A percentile compares a stretch with the other conserved stretches of the same genome.
Conservation (phyloP, 2,329 filamentous ascomycete genomes). For the Ceratocystis smalleyi region DNA sequence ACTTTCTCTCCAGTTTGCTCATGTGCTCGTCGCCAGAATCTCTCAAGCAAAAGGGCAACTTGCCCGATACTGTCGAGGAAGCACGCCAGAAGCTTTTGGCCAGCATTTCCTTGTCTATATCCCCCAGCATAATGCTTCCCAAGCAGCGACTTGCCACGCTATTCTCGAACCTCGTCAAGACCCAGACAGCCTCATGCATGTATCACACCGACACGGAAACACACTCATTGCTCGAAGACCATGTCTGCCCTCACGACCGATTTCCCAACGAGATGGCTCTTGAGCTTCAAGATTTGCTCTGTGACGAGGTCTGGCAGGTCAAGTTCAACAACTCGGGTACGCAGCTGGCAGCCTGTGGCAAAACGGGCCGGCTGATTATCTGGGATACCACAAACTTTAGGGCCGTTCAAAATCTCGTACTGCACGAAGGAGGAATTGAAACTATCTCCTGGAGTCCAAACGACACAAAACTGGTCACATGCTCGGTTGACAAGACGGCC, state of each 20-base stretch:
- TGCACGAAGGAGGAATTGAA: slow-evolving; percentile 56
- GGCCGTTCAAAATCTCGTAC: slow-evolving; percentile 42
- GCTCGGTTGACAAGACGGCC: slow-evolving; percentile 57
- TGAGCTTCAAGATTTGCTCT: slow-evolving; percentile 52
- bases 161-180: slow-evolving; percentile 67
- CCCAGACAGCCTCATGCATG: slow-evolving; percentile 66
- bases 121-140: slow-evolving; percentile 91
- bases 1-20: slow-evolving; percentile 68
- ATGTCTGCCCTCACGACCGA: slow-evolving; percentile 60
- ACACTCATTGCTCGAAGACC: slow-evolving; percentile 79
- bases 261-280: slow-evolving; percentile 61
- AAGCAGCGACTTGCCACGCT: slow-evolving; percentile 73
- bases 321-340: slow-evolving; percentile 79
- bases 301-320: slow-evolving; percentile 80
- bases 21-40: slow-evolving; percentile 56
- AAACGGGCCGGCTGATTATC: slow-evolving; percentile 58
- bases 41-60: slow-evolving; percentile 44
- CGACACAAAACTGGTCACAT: slow-evolving; percentile 71
- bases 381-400: slow-evolving; percentile 63
- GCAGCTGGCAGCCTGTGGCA: slow-evolving; percentile 67
- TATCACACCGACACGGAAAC: slow-evolving; percentile 71
- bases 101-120: slow-evolving; percentile 56
- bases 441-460: slow-evolving; percentile 87
- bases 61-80: slow-evolving; percentile 61
- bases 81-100: slow-evolving; percentile 51